Evolutionary conservation across 352 stramenopile genomes (phyloP).

Genomic region (Pythium biforme): DNA sequence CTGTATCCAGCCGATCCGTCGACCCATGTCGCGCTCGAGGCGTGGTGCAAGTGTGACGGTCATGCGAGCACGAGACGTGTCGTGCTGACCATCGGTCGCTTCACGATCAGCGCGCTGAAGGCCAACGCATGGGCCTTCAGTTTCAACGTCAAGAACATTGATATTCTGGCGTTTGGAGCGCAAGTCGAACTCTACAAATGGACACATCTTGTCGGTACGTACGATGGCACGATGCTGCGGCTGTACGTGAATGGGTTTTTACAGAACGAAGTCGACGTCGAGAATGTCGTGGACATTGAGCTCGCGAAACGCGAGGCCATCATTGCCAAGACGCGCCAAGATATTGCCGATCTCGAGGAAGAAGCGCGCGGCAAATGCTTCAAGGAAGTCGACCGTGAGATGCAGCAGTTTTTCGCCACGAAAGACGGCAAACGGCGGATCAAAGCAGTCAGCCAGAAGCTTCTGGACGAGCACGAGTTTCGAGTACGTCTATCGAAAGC

Average conservation of each 20-base stretch:
- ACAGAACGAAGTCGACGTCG: slow-evolving; percentile 70
- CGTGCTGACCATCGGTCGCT: slow-evolving; percentile 73
- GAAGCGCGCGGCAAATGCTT: slow-evolving; percentile 69
- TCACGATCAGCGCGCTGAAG: slow-evolving; percentile 65
- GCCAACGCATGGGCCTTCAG: slow-evolving; percentile 79
- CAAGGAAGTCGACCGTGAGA: slow-evolving; percentile 69
- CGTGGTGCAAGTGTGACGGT: slow-evolving; percentile 72
- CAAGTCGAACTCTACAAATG: slow-evolving; percentile 67
- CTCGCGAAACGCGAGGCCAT: slow-evolving; percentile 60
- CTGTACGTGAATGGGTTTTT: slow-evolving; percentile 82
- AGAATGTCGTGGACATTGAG: slow-evolving; percentile 66
- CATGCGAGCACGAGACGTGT: slow-evolving; percentile 67
- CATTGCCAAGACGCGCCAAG: slow-evolving; percentile 68
- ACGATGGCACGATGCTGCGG: slow-evolving; percentile 81
- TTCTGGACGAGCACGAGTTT: slow-evolving; percentile 86
- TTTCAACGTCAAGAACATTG: slow-evolving; percentile 77
- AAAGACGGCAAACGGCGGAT: slow-evolving; percentile 77
- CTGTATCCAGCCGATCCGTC: slow-evolving; percentile 42
- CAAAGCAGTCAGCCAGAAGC: slow-evolving; percentile 56
- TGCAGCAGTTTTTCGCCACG: slow-evolving; percentile 56
- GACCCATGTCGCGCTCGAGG: slow-evolving; percentile 66
- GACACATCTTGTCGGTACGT: slow-evolving; percentile 87
- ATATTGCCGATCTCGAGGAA: slow-evolving; percentile 77
- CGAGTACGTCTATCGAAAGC: slow-evolving; percentile 58
- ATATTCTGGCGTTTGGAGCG: slow-evolving; percentile 59